A percentile compares a stretch with the other conserved stretches of the same genome.
These are phyloP conservation scores for Fusarium haematococcum DNA, from an alignment of 2,329 filamentous ascomycete genomes.

Conservation along the genomic window DNA sequence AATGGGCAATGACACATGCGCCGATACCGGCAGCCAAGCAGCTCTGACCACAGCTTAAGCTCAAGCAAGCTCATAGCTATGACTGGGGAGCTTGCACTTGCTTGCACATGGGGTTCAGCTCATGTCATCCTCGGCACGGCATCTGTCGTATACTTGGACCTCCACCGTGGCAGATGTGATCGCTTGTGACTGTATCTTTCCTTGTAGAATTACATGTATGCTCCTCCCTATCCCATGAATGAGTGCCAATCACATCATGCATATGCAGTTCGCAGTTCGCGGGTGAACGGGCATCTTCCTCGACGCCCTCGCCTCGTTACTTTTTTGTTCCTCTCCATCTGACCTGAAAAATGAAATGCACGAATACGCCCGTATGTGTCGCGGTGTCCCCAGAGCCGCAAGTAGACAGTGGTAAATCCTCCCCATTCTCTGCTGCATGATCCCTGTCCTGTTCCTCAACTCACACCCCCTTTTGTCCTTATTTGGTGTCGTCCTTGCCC, in stretches of 20 bases:
- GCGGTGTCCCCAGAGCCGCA: conserved; percentile 5
- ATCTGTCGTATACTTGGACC: neutral
- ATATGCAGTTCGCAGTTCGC: neutral
- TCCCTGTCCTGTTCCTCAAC: conserved; percentile 22
- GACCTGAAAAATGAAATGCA: conserved; percentile 15
- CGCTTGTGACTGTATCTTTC: conserved; percentile 10
- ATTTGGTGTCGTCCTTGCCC: conserved; percentile 44
- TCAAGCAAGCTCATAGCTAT: conserved; percentile 4
- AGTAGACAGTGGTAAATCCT: conserved; percentile 11
- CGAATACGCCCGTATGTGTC: neutral
- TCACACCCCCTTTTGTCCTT: conserved; percentile 18
- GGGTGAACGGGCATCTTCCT: neutral
- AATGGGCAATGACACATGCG: neutral
- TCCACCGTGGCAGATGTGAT: neutral
- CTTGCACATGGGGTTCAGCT: conserved; percentile 13
- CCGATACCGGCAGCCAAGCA: conserved; percentile 36
- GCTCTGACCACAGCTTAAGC: conserved; percentile 11
- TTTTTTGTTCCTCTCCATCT: conserved; percentile 2
- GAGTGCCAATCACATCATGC: conserved; percentile 11
- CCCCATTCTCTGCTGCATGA: conserved; percentile 10
- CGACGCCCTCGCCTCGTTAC: neutral
- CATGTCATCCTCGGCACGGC: conserved; percentile 25
- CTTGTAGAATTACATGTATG: neutral
- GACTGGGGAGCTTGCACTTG: neutral
- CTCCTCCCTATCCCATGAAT: neutral